Conservation (phyloP, 2,329 filamentous ascomycete genomes). For the Aspergillus sp. region DNA sequence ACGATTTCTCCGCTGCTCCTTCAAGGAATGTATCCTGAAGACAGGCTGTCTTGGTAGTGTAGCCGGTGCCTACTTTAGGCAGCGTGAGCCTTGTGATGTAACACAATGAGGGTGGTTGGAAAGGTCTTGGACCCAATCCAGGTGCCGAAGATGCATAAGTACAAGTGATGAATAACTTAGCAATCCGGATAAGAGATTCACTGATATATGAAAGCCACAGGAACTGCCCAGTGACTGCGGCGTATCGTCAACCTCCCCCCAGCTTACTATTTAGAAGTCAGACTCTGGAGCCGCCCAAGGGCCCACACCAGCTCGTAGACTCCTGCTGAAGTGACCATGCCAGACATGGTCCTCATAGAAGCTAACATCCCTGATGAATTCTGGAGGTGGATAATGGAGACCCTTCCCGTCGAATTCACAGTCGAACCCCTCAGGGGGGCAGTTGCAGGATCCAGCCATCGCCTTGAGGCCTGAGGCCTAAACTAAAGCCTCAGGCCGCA, state of each 20-base stretch:
- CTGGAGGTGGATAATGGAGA: not conserved
- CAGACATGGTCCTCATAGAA: not conserved
- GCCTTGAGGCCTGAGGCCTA: not conserved
- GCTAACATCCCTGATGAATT: not conserved
- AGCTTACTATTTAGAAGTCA: not conserved
- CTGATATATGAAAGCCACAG: not conserved
- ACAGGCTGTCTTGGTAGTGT: not conserved
- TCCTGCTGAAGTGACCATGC: not conserved
- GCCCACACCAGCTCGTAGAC: not conserved
- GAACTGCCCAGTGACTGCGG: too few relatives aligned
- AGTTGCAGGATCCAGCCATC: not conserved
- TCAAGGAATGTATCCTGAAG: not conserved
- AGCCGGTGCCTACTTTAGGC: constrained; percentile 4
- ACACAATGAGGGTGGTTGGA: not conserved
- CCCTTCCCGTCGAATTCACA: not conserved
- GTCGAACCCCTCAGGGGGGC: not conserved
- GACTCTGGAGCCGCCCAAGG: not conserved
- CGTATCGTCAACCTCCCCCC: not conserved
- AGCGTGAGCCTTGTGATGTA: not conserved
- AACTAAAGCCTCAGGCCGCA: not conserved
- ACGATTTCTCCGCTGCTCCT: not conserved
- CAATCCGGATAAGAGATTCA: not conserved
- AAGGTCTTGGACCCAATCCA: not conserved
- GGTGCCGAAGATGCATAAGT: too few relatives aligned
- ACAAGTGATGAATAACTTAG: too few relatives aligned